These are phyloP conservation scores for Suillus hirtellus DNA, from an alignment of 768 basidiomycete species.

Conservation along the genomic window DNA sequence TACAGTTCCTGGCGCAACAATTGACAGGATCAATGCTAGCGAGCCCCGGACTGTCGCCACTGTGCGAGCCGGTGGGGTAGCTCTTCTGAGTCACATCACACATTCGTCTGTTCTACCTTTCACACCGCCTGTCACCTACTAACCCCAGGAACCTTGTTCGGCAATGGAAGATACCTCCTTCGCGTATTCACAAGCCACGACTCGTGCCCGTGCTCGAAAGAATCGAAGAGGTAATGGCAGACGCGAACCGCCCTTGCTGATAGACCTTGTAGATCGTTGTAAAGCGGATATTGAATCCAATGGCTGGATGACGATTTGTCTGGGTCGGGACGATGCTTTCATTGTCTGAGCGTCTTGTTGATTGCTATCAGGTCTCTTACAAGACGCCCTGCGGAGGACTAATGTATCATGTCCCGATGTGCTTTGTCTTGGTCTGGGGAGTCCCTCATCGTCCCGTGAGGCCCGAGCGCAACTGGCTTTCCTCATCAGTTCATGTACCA, in stretches of 20 bases:
- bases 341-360: not conserved
- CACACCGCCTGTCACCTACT: not conserved
- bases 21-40: not conserved
- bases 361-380: constrained; percentile 18
- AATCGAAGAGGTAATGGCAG: constrained; percentile 44
- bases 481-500: constrained; percentile 54
- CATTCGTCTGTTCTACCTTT: not conserved
- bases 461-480: constrained; percentile 71
- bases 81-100: not conserved
- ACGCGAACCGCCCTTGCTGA: constrained; percentile 35
- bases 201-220: constrained; percentile 50
- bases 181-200: constrained; percentile 53
- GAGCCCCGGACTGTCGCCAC: not conserved
- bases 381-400: constrained; percentile 31
- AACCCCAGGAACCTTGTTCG: constrained; percentile 1
- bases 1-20: not conserved
- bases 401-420: constrained; percentile 33
- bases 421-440: constrained; percentile 75
- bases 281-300: constrained; percentile 45
- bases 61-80: not conserved
- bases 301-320: constrained; percentile 56
- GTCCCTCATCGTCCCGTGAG: constrained; percentile 60
- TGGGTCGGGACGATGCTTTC: constrained; percentile 43
- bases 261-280: constrained; percentile 42
- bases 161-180: constrained; percentile 26